A percentile compares a stretch with the other conserved stretches of the same genome.
These are phyloP conservation scores for Lyophyllum decastes DNA, from an alignment of 768 basidiomycete species.

Conservation along the genomic window DNA sequence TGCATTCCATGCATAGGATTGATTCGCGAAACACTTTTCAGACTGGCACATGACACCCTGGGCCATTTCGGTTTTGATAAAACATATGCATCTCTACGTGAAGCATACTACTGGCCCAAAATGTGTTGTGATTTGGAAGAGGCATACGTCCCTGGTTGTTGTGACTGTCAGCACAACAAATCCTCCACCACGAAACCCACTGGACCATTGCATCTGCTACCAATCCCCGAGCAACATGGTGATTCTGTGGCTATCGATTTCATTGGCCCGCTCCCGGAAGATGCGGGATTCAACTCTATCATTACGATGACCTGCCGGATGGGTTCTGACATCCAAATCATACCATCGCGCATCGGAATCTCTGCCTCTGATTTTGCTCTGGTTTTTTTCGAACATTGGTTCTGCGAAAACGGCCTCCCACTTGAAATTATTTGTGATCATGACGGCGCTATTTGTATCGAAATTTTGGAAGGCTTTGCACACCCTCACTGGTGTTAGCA, in stretches of 20 bases:
- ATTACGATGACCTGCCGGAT: conserved; percentile 26
- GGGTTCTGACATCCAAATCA: conserved; percentile 21
- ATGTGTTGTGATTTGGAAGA: too few relatives aligned
- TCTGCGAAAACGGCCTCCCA: conserved; percentile 36
- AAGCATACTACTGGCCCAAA: too few relatives aligned
- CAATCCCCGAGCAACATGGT: conserved; percentile 25
- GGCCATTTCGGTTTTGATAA: too few relatives aligned
- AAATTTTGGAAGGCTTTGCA: conserved; percentile 28
- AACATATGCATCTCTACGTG: too few relatives aligned
- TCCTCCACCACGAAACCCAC: too few relatives aligned
- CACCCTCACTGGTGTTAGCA: conserved; percentile 22
- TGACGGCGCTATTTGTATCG: conserved; percentile 12
- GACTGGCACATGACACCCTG: too few relatives aligned
- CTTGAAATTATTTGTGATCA: conserved; percentile 23
- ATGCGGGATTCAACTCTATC: conserved; percentile 23
- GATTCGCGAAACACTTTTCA: too few relatives aligned
- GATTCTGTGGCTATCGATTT: conserved; percentile 19
- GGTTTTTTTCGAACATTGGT: conserved; percentile 30
- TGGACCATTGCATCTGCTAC: conserved; percentile 2
- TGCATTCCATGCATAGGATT: too few relatives aligned
- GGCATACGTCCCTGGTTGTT: neutral
- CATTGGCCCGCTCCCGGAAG: conserved; percentile 9
- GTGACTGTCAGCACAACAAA: neutral
- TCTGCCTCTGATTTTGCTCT: conserved; percentile 20
- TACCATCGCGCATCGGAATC: neutral